Evolutionary conservation across 352 stramenopile species (phyloP).

Genomic region (Saprolegnia diclina): DNA sequence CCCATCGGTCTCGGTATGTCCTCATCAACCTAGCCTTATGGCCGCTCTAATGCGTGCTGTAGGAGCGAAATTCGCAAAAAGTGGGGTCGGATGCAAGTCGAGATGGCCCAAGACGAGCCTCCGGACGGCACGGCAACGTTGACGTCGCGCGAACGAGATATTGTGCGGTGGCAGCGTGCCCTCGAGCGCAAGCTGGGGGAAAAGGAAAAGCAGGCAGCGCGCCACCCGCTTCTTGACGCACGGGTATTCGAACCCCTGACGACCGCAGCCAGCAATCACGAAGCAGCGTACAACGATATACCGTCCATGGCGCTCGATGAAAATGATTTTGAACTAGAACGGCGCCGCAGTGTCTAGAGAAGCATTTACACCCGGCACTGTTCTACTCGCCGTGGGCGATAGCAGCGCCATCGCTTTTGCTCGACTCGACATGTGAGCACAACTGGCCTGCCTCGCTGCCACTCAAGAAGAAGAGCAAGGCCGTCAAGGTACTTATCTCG

Average conservation of each 20-base stretch:
- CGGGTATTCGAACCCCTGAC: too few relatives aligned
- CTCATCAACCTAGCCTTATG: neutral
- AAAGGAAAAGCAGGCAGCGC: slow-evolving; percentile 13
- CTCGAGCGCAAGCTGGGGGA: slow-evolving; percentile 18
- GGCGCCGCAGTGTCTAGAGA: slow-evolving; percentile 34
- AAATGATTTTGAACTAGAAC: too few relatives aligned
- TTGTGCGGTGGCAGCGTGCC: slow-evolving; percentile 3
- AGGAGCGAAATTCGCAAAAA: slow-evolving; percentile 27
- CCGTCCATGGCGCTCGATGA: too few relatives aligned
- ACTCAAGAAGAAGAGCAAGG: slow-evolving; percentile 29
- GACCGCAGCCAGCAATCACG: neutral
- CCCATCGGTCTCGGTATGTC: slow-evolving; percentile 39
- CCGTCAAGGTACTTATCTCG: neutral
- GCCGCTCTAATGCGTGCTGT: neutral
- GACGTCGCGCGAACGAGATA: neutral
- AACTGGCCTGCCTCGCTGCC: slow-evolving; percentile 65
- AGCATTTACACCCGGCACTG: slow-evolving; percentile 70
- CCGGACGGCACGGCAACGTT: neutral
- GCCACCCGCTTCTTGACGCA: neutral
- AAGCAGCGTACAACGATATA: neutral
- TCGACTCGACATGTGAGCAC: slow-evolving; percentile 69
- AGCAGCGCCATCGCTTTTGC: slow-evolving; percentile 50
- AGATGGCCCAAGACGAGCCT: slow-evolving; percentile 13
- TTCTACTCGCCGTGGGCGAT: slow-evolving; percentile 85
- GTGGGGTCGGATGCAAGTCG: slow-evolving; percentile 5